phyloP scores from a whole-genome alignment of 2,329 filamentous ascomycete genomes.

The Arthrobotrys entomopaga region DNA sequence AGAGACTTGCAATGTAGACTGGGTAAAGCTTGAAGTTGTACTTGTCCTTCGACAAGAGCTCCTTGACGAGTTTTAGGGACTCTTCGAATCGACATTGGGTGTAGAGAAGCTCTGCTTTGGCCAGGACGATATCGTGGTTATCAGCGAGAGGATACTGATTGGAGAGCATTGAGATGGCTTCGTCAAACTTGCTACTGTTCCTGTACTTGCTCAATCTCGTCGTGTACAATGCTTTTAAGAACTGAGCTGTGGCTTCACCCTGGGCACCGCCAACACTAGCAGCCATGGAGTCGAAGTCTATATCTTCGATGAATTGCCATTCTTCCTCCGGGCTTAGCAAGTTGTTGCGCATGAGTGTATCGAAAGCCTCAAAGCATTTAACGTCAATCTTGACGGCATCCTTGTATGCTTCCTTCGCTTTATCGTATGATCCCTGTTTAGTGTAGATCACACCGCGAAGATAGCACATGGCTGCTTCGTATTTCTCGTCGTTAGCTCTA shows the following conservation, averaged over 20 bases:
- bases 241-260: constrained; percentile 86
- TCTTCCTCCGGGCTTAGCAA: constrained; percentile 90
- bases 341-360: constrained; percentile 96
- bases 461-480: constrained; percentile 98
- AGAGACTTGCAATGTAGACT: constrained; percentile 88
- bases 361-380: constrained; percentile 97
- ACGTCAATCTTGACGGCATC: constrained; percentile 96
- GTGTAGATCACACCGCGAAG: constrained; percentile 92
- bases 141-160: constrained; percentile 88
- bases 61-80: constrained; percentile 82
- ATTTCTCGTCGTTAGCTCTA: constrained; percentile 73
- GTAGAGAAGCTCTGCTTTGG: constrained; percentile 88
- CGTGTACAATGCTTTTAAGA: constrained; percentile 95
- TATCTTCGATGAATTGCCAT: constrained; percentile 84
- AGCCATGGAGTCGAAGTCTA: constrained; percentile 87
- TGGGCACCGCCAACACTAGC: constrained; percentile 64
- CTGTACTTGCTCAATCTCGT: constrained; percentile 95
- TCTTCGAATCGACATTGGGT: constrained; percentile 94
- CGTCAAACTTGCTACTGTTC: constrained; percentile 81
- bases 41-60: constrained; percentile 82
- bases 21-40: constrained; percentile 92
- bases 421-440: constrained; percentile 96
- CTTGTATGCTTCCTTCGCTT: constrained; percentile 98
- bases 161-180: constrained; percentile 87
- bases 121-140: constrained; percentile 90